phyloP scores from a whole-genome alignment of 2,329 filamentous ascomycete genomes.

The Penicillium sp. region DNA sequence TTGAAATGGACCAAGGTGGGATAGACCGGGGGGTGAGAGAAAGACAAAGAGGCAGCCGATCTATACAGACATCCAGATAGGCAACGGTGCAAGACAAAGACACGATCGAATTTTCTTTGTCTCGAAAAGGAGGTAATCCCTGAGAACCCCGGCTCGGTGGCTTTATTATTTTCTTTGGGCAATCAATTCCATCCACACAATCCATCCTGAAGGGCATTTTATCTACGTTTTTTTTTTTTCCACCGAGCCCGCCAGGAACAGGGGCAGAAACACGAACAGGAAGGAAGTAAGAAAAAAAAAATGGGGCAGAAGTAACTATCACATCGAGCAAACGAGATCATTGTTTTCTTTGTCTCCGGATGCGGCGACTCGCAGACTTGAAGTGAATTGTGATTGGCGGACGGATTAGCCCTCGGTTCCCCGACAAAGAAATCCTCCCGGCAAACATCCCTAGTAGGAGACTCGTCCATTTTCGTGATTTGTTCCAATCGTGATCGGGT shows the following conservation, averaged over 20 bases:
- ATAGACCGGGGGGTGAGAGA: neutral
- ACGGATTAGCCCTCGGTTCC: conserved; percentile 11
- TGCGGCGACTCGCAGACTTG: conserved; percentile 17
- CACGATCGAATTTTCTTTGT: conserved; percentile 6
- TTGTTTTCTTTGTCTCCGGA: conserved; percentile 27
- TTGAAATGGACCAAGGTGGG: conserved; percentile 4
- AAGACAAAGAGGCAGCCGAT: conserved; percentile 2
- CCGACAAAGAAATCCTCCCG: conserved; percentile 2
- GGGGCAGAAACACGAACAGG: neutral
- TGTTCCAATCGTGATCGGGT: neutral
- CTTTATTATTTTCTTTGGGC: conserved; percentile 11
- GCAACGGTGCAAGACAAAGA: conserved; percentile 11
- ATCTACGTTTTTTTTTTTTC: neutral
- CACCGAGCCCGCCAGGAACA: neutral
- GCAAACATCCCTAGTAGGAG: conserved; percentile 2
- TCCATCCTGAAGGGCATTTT: no score
- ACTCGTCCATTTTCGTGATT: neutral
- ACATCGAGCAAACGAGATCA: conserved; percentile 22
- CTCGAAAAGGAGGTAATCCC: neutral
- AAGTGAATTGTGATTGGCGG: conserved; percentile 6
- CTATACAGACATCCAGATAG: neutral
- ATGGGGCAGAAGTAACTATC: neutral
- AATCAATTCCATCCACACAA: no score
- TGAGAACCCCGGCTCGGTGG: conserved; percentile 6
- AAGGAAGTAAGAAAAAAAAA: conserved; percentile 2